phyloP scores from a whole-genome alignment of 148 eudicot genomes.

The Silene conica region DNA sequence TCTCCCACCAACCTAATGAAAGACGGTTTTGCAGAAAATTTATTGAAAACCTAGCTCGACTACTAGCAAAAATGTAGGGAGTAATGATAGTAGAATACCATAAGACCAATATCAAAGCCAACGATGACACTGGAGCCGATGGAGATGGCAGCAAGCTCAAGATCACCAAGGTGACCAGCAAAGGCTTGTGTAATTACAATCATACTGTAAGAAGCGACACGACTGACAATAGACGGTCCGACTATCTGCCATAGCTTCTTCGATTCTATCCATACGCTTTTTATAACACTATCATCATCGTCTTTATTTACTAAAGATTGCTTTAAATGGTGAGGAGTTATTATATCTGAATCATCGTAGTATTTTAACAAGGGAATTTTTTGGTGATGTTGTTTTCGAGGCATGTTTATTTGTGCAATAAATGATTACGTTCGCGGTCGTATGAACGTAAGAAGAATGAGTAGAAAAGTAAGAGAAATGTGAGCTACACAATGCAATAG shows the following conservation, averaged over 20 bases:
- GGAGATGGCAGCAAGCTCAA: slow-evolving; percentile 55
- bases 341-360: not conserved
- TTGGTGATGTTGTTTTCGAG: too few species aligned
- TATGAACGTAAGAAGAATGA: too few species aligned
- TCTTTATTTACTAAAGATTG: not conserved
- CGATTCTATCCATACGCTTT: slow-evolving; percentile 40
- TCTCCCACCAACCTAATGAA: too few species aligned
- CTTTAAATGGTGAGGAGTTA: not conserved
- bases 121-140: slow-evolving; percentile 43
- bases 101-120: slow-evolving; percentile 48
- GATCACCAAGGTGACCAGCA: slow-evolving; percentile 63
- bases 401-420: too few species aligned
- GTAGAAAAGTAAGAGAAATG: too few species aligned
- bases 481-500: too few species aligned
- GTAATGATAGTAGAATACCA: slow-evolving; percentile 21
- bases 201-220: slow-evolving; percentile 45
- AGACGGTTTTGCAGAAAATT: too few species aligned
- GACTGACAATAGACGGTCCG: slow-evolving; percentile 48
- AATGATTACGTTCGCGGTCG: too few species aligned
- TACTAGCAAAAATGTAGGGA: too few species aligned
- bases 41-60: too few species aligned
- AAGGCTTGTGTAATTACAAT: slow-evolving; percentile 46
- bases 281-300: slow-evolving; percentile 1
- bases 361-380: slow-evolving; percentile 27
- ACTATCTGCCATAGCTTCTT: slow-evolving; percentile 56